Conservation (phyloP, 1,139 yeast species). For the Pichia sp. region DNA sequence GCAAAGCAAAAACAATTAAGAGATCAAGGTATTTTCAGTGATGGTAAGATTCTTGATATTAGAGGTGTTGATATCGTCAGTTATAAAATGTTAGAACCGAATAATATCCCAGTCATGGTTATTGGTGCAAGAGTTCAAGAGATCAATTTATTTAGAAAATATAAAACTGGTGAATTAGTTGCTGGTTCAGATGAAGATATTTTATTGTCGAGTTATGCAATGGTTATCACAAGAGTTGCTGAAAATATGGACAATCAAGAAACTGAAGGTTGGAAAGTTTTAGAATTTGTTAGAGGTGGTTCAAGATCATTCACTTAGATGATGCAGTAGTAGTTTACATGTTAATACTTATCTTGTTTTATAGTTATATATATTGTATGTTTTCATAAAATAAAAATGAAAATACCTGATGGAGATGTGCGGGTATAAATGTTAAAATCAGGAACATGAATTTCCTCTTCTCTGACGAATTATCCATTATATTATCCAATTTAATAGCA, state of each 20-base stretch:
- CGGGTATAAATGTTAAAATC: too few species aligned
- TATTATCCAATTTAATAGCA: too few species aligned
- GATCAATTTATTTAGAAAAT: slow-evolving; percentile 79
- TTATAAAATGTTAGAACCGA: slow-evolving; percentile 84
- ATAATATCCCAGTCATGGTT: slow-evolving; percentile 87
- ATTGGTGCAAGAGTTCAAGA: slow-evolving; percentile 97
- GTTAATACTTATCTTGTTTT: slow-evolving; percentile 5
- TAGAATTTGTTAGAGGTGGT: slow-evolving; percentile 93
- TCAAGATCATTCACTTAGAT: slow-evolving; percentile 77
- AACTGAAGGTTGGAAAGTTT: slow-evolving; percentile 96
- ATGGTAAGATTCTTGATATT: slow-evolving; percentile 86
- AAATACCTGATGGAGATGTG: too few species aligned
- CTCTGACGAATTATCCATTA: too few species aligned
- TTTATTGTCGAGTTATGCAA: slow-evolving; percentile 86
- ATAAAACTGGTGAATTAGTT: slow-evolving; percentile 87
- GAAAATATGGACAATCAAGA: slow-evolving; percentile 85
- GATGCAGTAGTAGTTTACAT: neutral
- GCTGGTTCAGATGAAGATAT: slow-evolving; percentile 97
- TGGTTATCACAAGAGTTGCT: slow-evolving; percentile 90
- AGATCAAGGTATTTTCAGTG: slow-evolving; percentile 88
- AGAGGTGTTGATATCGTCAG: slow-evolving; percentile 92
- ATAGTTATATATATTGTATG: too few species aligned
- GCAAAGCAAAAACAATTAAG: slow-evolving; percentile 90
- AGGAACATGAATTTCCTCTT: too few species aligned
- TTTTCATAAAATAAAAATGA: too few species aligned